A percentile compares a stretch with the other conserved stretches of the same genome.
Evolutionary conservation across 495 filamentous ascomycete genomes (phyloP).

Genomic region (Coniosporium apollinis): DNA sequence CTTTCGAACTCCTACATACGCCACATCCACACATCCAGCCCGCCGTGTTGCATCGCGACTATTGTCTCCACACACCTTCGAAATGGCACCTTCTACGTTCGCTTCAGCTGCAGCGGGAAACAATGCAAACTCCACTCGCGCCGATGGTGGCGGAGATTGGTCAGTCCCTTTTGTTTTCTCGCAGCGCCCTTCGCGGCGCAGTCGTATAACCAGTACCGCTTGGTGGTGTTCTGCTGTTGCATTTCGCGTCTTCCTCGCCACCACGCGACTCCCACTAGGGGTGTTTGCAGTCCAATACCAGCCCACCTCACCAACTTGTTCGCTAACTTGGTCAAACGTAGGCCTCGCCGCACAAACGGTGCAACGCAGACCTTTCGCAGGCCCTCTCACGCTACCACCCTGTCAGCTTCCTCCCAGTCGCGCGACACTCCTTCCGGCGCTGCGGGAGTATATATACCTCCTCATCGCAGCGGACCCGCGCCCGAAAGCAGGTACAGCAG

Average conservation of each 20-base stretch:
- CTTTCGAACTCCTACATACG: too few relatives aligned
- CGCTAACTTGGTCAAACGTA: slow-evolving; percentile 10
- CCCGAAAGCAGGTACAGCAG: slow-evolving; percentile 57
- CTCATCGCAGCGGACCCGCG: slow-evolving; percentile 42
- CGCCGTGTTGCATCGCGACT: too few relatives aligned
- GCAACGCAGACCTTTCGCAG: slow-evolving; percentile 75
- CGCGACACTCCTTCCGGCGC: slow-evolving; percentile 23
- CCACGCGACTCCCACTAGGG: background rate
- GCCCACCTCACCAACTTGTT: background rate
- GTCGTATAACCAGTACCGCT: background rate
- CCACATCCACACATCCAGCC: too few relatives aligned
- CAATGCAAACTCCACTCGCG: slow-evolving; percentile 17
- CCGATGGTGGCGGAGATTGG: slow-evolving; percentile 20
- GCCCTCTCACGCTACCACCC: slow-evolving; percentile 48
- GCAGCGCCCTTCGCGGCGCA: background rate
- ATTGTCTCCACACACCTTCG: too few relatives aligned
- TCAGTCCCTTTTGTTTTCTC: slow-evolving; percentile 9
- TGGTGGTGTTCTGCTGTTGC: background rate
- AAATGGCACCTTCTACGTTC: slow-evolving; percentile 26
- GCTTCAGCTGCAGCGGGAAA: slow-evolving; percentile 25
- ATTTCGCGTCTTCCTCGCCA: background rate
- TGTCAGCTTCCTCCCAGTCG: slow-evolving; percentile 10
- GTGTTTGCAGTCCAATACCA: background rate
- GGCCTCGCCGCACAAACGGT: slow-evolving; percentile 60
- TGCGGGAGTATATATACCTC: slow-evolving; percentile 42